phyloP scores from a whole-genome alignment of 139 green algal genomes.

The Asterochloris erici region DNA sequence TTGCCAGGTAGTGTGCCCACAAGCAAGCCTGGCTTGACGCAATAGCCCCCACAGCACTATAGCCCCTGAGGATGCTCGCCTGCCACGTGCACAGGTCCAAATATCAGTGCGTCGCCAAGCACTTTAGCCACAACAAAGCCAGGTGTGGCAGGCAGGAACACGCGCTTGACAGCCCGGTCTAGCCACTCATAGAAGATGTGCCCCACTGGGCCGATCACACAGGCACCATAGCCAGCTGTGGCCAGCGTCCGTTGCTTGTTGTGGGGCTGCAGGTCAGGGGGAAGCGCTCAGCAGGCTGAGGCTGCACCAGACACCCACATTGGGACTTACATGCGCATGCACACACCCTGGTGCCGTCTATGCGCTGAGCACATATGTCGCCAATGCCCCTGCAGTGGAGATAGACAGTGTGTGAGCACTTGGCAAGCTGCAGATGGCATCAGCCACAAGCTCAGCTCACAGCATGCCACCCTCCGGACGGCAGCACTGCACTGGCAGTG shows the following conservation, averaged over 20 bases:
- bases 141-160: not conserved
- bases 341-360: not conserved
- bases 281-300: not conserved
- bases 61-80: not conserved
- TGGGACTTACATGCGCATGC: not conserved
- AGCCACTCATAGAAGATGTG: conserved; percentile 16
- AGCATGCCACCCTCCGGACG: too few relatives aligned
- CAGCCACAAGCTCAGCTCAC: not conserved
- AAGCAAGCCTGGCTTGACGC: too few relatives aligned
- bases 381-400: conserved; percentile 18
- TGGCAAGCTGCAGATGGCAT: not conserved
- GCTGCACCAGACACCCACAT: not conserved
- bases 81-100: conserved; percentile 27
- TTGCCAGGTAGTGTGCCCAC: too few relatives aligned
- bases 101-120: conserved; percentile 19
- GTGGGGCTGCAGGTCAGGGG: not conserved
- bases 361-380: conserved; percentile 16
- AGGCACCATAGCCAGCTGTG: conserved; percentile 12
- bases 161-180: conserved; percentile 4
- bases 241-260: not conserved
- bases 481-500: not conserved
- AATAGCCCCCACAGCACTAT: too few relatives aligned
- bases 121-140: conserved; percentile 16
- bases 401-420: not conserved
- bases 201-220: conserved; percentile 8